Percentiles rank a stretch among this genome's conserved stretches.
These are phyloP conservation scores for Coleophoma eucalyptorum DNA, from an alignment of 2,329 filamentous ascomycete genomes.

Conservation along the genomic window DNA sequence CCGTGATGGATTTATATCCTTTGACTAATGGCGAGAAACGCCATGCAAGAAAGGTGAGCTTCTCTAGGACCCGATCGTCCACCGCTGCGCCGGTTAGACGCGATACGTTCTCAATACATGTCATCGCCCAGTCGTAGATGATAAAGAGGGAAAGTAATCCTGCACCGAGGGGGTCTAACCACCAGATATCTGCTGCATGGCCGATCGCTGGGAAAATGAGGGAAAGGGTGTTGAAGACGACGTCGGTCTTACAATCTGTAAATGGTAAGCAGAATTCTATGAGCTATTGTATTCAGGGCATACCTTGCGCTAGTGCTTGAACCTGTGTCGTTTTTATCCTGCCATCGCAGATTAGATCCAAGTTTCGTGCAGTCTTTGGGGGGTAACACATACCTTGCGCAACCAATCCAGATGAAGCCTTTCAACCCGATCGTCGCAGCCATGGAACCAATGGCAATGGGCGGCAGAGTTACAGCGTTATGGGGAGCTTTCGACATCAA, in stretches of 20 bases:
- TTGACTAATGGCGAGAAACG: constrained; percentile 45
- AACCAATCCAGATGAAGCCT: constrained; percentile 54
- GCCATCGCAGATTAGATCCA: neutral
- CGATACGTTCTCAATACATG: constrained; percentile 53
- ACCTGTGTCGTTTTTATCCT: constrained; percentile 56
- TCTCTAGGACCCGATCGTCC: constrained; percentile 40
- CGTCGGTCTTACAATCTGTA: constrained; percentile 55
- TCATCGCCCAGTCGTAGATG: constrained; percentile 63
- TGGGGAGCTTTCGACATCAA: constrained; percentile 40
- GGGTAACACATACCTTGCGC: constrained; percentile 28
- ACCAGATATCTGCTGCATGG: constrained; percentile 52
- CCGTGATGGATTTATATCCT: constrained; percentile 45
- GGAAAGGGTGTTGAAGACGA: constrained; percentile 58
- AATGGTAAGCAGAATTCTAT: neutral
- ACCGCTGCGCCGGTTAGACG: constrained; percentile 52
- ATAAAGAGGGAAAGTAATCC: constrained; percentile 59
- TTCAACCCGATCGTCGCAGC: constrained; percentile 52
- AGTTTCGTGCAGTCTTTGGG: no score
- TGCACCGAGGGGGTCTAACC: constrained; percentile 58
- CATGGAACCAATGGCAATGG: constrained; percentile 50
- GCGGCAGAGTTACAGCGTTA: constrained; percentile 39
- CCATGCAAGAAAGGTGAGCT: constrained; percentile 53
- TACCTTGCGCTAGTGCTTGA: constrained; percentile 50
- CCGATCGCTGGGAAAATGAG: constrained; percentile 58
- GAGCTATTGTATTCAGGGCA: neutral